Percentiles rank a stretch among this genome's conserved stretches.
Conservation (phyloP, 2,329 filamentous ascomycete species). For the Colletotrichum australisinense region DNA sequence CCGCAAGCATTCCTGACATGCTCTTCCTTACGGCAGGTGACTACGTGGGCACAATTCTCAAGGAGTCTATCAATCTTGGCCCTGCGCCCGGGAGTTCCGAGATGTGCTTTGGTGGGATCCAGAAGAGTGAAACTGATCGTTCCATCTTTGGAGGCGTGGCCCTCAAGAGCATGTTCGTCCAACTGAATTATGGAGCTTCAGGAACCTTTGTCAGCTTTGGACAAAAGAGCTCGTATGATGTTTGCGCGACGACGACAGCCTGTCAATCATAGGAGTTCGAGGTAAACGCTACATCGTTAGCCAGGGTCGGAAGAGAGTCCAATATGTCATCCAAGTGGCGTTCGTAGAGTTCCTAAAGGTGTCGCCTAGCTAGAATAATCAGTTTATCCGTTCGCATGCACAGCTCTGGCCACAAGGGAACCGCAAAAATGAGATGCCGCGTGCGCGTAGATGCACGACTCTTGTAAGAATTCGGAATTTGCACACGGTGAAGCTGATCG, state of each 20-base stretch:
- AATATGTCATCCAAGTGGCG: background rate
- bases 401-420: background rate
- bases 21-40: constrained; percentile 63
- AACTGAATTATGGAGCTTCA: constrained; percentile 21
- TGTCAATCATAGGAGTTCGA: background rate
- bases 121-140: constrained; percentile 62
- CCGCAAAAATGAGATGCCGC: background rate
- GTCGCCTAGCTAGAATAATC: background rate
- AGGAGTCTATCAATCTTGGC: constrained; percentile 66
- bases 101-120: constrained; percentile 81
- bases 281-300: background rate
- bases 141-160: constrained; percentile 83
- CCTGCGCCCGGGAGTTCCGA: constrained; percentile 58
- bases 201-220: constrained; percentile 26
- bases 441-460: background rate
- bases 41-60: constrained; percentile 63
- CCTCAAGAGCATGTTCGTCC: constrained; percentile 79
- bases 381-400: background rate
- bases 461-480: background rate
- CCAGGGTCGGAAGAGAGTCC: background rate
- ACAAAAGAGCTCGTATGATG: constrained; percentile 19
- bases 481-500: background rate
- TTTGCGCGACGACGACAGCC: constrained; percentile 12
- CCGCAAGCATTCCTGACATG: constrained; percentile 67
- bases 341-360: background rate